A percentile compares a stretch with the other conserved stretches of the same genome.
phyloP scores from a whole-genome alignment of 2,329 filamentous ascomycete species.

The Fusarium tjaetaba region DNA sequence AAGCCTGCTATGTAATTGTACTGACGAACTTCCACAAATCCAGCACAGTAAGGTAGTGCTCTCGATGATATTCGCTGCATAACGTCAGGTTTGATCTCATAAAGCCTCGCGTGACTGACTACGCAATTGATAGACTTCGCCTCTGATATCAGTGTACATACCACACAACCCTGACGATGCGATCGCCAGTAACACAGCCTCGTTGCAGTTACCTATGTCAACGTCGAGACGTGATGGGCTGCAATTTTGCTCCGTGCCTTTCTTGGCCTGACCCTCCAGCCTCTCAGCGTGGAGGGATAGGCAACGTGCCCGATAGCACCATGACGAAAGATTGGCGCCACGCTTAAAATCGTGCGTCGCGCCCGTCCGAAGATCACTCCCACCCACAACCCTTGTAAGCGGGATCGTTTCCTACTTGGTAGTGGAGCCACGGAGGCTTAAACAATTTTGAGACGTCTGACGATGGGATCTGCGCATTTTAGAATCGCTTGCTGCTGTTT shows the following conservation, averaged over 20 bases:
- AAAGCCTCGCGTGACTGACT: slow-evolving; percentile 16
- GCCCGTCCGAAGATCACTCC: slow-evolving; percentile 8
- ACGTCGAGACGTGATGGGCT: slow-evolving; percentile 8
- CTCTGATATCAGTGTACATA: not conserved
- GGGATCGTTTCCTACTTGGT: slow-evolving; percentile 9
- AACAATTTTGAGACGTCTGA: slow-evolving; percentile 21
- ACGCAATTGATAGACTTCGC: slow-evolving; percentile 10
- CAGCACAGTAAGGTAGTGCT: not conserved
- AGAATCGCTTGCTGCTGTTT: not conserved
- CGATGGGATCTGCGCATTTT: slow-evolving; percentile 3
- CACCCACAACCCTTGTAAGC: slow-evolving; percentile 14
- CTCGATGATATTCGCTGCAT: not conserved
- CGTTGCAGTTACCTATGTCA: not conserved
- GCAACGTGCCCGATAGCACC: slow-evolving; percentile 33
- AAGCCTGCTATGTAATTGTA: not conserved
- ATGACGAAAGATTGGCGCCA: slow-evolving; percentile 38
- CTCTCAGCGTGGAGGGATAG: slow-evolving; percentile 29
- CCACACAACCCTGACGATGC: not conserved
- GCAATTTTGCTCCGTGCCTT: slow-evolving; percentile 4
- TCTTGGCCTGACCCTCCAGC: slow-evolving; percentile 13
- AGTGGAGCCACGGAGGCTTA: not conserved
- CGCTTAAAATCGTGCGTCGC: slow-evolving; percentile 23
- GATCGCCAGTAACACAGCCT: slow-evolving; percentile 14
- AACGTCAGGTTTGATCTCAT: not conserved
- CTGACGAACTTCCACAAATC: not conserved